A percentile compares a stretch with the other conserved stretches of the same genome.
Evolutionary conservation across 768 basidiomycete genomes (phyloP).

Genomic region (Tricholoma matsutake): DNA sequence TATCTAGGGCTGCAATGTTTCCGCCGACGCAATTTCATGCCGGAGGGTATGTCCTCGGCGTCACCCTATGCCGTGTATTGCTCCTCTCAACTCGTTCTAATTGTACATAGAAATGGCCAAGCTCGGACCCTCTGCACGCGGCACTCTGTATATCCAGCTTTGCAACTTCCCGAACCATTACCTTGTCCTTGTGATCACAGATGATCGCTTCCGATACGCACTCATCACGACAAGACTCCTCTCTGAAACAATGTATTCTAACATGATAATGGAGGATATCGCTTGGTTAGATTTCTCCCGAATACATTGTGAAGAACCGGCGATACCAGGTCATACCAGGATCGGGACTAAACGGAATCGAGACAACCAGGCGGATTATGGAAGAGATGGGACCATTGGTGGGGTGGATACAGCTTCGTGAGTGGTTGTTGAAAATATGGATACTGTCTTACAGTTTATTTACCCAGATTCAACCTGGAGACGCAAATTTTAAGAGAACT

Average conservation of each 20-base stretch:
- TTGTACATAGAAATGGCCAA: conserved; percentile 56
- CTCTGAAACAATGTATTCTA: conserved; percentile 51
- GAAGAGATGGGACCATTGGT: conserved; percentile 4
- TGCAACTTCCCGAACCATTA: conserved; percentile 77
- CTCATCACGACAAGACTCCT: conserved; percentile 65
- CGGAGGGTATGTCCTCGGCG: conserved; percentile 46
- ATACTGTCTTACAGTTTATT: conserved; percentile 2
- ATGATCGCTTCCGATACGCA: conserved; percentile 77
- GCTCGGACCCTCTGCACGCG: conserved; percentile 61
- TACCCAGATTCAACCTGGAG: conserved; percentile 62
- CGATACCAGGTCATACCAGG: conserved; percentile 12
- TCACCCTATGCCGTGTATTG: background rate
- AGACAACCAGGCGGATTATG: conserved; percentile 10
- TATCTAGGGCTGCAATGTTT: conserved; percentile 80
- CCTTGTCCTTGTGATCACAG: conserved; percentile 79
- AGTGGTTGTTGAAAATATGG: conserved; percentile 12
- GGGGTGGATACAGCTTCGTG: conserved; percentile 8
- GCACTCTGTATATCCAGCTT: conserved; percentile 73
- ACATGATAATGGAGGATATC: conserved; percentile 72
- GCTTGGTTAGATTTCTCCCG: conserved; percentile 73
- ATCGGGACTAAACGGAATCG: conserved; percentile 24
- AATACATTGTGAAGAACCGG: conserved; percentile 49
- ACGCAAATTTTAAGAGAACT: conserved; percentile 72
- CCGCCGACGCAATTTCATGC: conserved; percentile 62
- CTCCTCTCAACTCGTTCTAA: conserved; percentile 1